These are phyloP conservation scores for Cystobasidiaceae sp. DNA, from an alignment of 1,284 basidiomycete genomes.

Conservation along the genomic window DNA sequence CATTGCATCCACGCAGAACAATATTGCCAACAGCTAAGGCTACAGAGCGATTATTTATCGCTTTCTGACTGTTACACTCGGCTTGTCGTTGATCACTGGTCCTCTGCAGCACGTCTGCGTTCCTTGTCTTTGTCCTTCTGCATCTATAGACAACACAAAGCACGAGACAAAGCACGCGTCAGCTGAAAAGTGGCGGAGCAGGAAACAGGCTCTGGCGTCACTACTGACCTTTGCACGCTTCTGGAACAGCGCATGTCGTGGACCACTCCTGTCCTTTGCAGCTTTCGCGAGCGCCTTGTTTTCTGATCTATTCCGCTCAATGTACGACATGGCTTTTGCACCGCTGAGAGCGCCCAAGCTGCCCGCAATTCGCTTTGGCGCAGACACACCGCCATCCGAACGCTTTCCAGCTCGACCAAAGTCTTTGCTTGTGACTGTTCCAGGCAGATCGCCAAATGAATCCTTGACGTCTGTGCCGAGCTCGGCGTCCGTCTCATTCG, in stretches of 20 bases:
- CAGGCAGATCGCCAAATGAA: constrained; percentile 38
- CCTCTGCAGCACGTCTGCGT: constrained; percentile 15
- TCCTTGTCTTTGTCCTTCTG: constrained; percentile 27
- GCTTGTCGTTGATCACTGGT: no score
- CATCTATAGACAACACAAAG: constrained; percentile 1
- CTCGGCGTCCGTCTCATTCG: constrained; percentile 85
- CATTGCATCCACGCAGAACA: no score
- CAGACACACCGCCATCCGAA: constrained; percentile 56
- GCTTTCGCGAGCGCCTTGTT: constrained; percentile 69
- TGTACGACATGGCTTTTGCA: constrained; percentile 81
- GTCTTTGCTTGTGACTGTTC: constrained; percentile 31
- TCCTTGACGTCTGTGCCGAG: constrained; percentile 73
- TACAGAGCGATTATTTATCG: no score
- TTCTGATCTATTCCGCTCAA: constrained; percentile 49
- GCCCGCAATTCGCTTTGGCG: constrained; percentile 76
- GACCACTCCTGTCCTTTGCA: constrained; percentile 44
- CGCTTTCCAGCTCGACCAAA: constrained; percentile 27
- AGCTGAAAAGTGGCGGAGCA: no score
- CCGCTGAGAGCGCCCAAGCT: constrained; percentile 79
- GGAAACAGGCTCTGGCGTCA: no score
- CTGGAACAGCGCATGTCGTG: constrained; percentile 71
- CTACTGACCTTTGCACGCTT: constrained; percentile 61
- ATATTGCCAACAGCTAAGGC: no score
- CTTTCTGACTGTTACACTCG: no score
- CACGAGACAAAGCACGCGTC: no score